Evolutionary conservation across 2,329 filamentous ascomycete species (phyloP), one percentile per base, ranked within the genome.

Genomic region (Cladorrhinum sp.): DNA sequence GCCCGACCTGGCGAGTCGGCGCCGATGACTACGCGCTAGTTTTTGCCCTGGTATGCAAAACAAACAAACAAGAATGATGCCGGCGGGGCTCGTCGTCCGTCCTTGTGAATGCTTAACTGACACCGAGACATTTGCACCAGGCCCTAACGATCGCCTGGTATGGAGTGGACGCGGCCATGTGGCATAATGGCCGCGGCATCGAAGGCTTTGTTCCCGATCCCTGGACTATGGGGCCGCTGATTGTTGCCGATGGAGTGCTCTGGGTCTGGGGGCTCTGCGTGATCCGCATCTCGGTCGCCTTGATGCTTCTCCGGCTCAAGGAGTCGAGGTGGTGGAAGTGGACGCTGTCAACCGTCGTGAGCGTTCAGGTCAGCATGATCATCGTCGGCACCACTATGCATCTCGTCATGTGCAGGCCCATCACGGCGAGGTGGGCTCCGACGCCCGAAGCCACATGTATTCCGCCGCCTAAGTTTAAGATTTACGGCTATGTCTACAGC

Each of bases 361-460:
- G 29, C 27, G 36, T 36, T 32, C 55, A 57, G 48, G 12, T 24
- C 10, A 32, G 45, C 55, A 57, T 57, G 55, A 27, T 57, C 25
- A 36, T 57, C 29, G 45, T 57, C 10, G 55, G 55, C 48, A 57
- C 55, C 45, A 57, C 55, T 12, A 57, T 57, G 55, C 55, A 57
- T 23, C 55, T 57, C 18, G 48, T 57, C 55, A 50, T 57, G 55
- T 57, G 55, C 55, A 16, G 22, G 25, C 55, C 55, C 55, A 41
- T 57, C 55, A 50, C 55, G 25, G 55, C 13, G 18, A 24, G 55
- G 20, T 57, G 55, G 55, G 27, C 55, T 8, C 18, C 55, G 24
- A 23, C 5, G 13, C 45, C 55, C 4, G 3, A 9, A 25, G 48
- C 55, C 23, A 45, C 22, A 18, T 57, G 55, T 23, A 57, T 57